A percentile compares a stretch with the other conserved stretches of the same genome.
phyloP scores from a whole-genome alignment of 129 eudicot species.

The Ambrosia trifida region DNA sequence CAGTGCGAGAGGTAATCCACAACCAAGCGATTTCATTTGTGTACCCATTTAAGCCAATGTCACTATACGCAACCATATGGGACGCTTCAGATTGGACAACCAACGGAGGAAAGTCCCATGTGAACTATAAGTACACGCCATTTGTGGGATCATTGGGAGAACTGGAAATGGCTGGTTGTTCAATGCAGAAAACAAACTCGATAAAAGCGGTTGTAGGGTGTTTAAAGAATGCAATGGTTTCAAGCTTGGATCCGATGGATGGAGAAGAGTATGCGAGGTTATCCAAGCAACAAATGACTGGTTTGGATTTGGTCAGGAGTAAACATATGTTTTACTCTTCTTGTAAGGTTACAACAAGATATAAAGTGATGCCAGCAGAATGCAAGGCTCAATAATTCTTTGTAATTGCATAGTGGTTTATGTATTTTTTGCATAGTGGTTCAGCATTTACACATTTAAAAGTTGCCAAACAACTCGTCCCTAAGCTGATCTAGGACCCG shows the following conservation, averaged over 20 bases:
- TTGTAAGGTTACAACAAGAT: conserved; percentile 71
- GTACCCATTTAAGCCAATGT: conserved; percentile 94
- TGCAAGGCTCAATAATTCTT: conserved; percentile 49
- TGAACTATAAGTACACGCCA: conserved; percentile 69
- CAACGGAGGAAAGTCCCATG: conserved; percentile 84
- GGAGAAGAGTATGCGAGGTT: conserved; percentile 70
- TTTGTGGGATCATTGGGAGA: conserved; percentile 56
- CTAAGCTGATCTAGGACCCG: too few species aligned
- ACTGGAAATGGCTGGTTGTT: conserved; percentile 72
- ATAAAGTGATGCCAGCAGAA: conserved; percentile 75
- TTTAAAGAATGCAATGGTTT: conserved; percentile 40
- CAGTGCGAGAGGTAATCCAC: conserved; percentile 76
- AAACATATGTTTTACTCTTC: conserved; percentile 83
- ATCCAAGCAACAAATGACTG: conserved; percentile 59
- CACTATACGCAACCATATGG: conserved; percentile 83
- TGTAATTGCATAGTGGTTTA: background rate
- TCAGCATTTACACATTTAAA: too few species aligned
- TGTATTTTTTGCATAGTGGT: too few species aligned
- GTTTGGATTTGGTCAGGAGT: conserved; percentile 70
- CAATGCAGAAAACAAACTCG: conserved; percentile 34
- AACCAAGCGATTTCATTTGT: conserved; percentile 53
- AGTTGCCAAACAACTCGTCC: too few species aligned
- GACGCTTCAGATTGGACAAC: conserved; percentile 97
- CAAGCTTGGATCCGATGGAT: conserved; percentile 77
- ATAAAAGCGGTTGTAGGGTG: conserved; percentile 22